Conservation (phyloP, 1,284 basidiomycete genomes). For the Tilletia setariae region DNA sequence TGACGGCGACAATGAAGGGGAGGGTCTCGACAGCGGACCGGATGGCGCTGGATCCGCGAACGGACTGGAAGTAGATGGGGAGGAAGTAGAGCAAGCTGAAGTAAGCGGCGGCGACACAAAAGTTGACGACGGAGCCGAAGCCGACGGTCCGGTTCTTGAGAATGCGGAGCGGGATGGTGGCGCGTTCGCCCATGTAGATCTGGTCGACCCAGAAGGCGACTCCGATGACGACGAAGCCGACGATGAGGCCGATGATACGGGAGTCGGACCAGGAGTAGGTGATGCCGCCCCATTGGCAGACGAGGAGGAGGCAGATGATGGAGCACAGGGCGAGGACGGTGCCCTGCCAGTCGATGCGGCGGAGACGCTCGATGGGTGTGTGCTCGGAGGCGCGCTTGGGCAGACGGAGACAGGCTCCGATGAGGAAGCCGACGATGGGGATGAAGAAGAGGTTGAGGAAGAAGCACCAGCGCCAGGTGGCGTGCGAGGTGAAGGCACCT, state of each 20-base stretch:
- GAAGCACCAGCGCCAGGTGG: constrained; percentile 49
- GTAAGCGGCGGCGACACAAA: constrained; percentile 31
- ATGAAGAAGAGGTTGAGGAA: constrained; percentile 33
- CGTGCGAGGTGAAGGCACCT: constrained; percentile 35
- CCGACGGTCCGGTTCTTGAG: constrained; percentile 36
- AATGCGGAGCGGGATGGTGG: constrained; percentile 48
- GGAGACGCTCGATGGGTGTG: constrained; percentile 24
- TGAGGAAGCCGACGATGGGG: constrained; percentile 28
- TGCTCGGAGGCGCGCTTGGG: constrained; percentile 12
- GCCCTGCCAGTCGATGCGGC: constrained; percentile 47
- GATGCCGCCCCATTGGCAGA: constrained; percentile 43
- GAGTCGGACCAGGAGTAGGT: constrained; percentile 40
- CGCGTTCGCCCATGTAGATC: constrained; percentile 41
- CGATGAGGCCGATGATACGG: constrained; percentile 44
- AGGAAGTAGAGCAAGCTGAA: constrained; percentile 31
- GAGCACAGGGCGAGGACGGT: constrained; percentile 38
- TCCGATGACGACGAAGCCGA: constrained; percentile 35
- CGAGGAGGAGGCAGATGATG: constrained; percentile 50
- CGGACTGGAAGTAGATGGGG: constrained; percentile 40
- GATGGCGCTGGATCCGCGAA: constrained; percentile 37
- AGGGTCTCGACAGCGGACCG: constrained; percentile 47
- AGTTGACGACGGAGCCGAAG: constrained; percentile 38
- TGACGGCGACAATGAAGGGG: constrained; percentile 43
- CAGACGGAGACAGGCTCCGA: constrained; percentile 31
- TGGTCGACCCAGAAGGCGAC: constrained; percentile 36